Base-by-base conservation (phyloP, 345 rosid genomes). In the Corchorus olitorius region DNA sequence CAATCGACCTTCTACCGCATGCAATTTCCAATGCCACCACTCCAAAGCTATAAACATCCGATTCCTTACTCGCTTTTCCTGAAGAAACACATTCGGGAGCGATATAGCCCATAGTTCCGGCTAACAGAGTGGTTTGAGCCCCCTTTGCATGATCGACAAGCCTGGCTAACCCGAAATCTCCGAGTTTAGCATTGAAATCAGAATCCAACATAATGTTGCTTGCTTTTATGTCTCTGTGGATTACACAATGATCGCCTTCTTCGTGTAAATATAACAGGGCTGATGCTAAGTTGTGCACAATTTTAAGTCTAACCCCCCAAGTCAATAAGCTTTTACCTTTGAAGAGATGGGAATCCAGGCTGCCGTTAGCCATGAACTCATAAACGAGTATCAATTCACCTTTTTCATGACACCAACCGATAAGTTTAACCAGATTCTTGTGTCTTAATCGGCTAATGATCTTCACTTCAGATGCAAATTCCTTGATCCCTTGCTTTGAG, bases 401-500 rank as follows among this genome's bases (percentile, higher is more conserved):
- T 46, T 81, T 84, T 72, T 86, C 84, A n/a, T 77, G 82, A 56
- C 91, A 88, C 91, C 87, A 88, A 3, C 91, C 91, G 4, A 77
- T 73, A 1, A 86, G 79, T 22, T 81, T 84, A 27, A 84, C 83
- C 65, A 86, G 67, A 68, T 88, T 88, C 80, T 82, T 85, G 77
- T 88, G 91, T 71, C 85, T 81, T 69, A 88, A 69, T 20, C 83
- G 74, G 52, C 77, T 69, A 15, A 81, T 81, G 66, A 56, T 81
- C 34, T 41, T 78, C 72, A 81, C 60, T 59, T 81, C 79, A 0
- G 81, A 55, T n/a, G 41, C 73, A 10, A 62, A 81, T 48, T 78
- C 81, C 73, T 70, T 78, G 5, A 78, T 16, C n/a, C 81, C 84
- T 35, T 81, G 77, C 16, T 56, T 20, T 14, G 84, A 81, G 5